Evolutionary conservation across 2,329 filamentous ascomycete species (phyloP).

Genomic region (Aspergillus sp.): DNA sequence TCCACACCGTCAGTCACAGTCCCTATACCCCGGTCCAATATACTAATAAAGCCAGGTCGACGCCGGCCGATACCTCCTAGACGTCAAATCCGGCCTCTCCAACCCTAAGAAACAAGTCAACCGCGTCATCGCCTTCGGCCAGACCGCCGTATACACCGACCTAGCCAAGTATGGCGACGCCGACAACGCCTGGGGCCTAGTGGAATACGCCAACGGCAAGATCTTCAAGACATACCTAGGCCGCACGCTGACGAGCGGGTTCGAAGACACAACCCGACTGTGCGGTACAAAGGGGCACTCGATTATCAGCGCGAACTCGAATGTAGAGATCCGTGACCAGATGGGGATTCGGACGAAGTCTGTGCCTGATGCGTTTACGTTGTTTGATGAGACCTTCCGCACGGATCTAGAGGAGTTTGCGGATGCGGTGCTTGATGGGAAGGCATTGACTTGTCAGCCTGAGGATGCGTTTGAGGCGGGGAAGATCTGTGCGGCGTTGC

Average conservation of each 20-base stretch:
- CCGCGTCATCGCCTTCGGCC: slow-evolving; percentile 8
- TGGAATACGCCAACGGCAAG: slow-evolving; percentile 41
- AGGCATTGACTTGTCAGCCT: slow-evolving; percentile 2
- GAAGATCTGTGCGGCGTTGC: slow-evolving; percentile 5
- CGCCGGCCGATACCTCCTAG: slow-evolving; percentile 4
- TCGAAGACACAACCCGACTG: slow-evolving; percentile 33
- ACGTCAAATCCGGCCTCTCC: slow-evolving; percentile 5
- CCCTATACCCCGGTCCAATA: too few relatives aligned
- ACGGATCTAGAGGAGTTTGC: slow-evolving; percentile 8
- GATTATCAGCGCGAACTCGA: too few relatives aligned
- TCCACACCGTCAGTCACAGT: slow-evolving; percentile 33
- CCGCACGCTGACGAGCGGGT: slow-evolving; percentile 38
- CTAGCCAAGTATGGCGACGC: slow-evolving; percentile 7
- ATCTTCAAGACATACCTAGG: slow-evolving; percentile 35
- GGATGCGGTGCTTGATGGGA: slow-evolving; percentile 4
- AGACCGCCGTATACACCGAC: slow-evolving; percentile 6
- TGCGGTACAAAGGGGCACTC: slow-evolving; percentile 19
- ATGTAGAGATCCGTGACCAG: background rate
- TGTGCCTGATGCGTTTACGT: slow-evolving; percentile 5
- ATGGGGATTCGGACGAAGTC: background rate
- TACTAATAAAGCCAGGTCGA: background rate
- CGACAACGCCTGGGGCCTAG: slow-evolving; percentile 31
- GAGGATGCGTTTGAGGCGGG: slow-evolving; percentile 11
- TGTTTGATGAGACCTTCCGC: slow-evolving; percentile 7
- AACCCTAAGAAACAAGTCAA: slow-evolving; percentile 13